A percentile compares a stretch with the other conserved stretches of the same genome.
These are phyloP conservation scores for Pulicaria dysenterica DNA, from an alignment of 129 eudicot genomes.

Conservation along the genomic window DNA sequence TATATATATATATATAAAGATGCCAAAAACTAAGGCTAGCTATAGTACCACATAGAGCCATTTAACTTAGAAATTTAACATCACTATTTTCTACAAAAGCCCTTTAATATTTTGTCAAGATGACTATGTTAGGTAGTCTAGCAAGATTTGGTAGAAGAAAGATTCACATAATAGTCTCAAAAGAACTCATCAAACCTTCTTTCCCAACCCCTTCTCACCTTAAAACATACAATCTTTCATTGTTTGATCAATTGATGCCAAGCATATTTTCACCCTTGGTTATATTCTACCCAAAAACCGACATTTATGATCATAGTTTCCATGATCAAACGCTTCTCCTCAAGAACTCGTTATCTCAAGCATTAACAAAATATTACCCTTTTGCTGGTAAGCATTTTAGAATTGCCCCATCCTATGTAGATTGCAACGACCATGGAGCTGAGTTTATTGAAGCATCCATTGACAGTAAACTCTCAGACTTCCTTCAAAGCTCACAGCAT, in stretches of 20 bases:
- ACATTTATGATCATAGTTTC: background rate
- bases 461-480: background rate
- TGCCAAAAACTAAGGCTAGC: too few species aligned
- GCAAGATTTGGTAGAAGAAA: background rate
- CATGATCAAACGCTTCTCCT: background rate
- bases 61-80: too few species aligned
- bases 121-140: background rate
- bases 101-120: background rate
- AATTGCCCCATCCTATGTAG: background rate
- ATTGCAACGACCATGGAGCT: slow-evolving; percentile 8
- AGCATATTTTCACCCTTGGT: background rate
- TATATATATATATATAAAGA: too few species aligned
- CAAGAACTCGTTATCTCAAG: background rate
- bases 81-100: too few species aligned
- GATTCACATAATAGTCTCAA: background rate
- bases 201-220: background rate
- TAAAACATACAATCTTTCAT: slow-evolving; percentile 1
- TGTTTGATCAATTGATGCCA: background rate
- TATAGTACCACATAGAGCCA: too few species aligned
- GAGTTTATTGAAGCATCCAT: background rate
- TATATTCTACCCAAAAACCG: background rate
- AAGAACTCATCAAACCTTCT: background rate
- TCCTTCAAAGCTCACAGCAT: background rate
- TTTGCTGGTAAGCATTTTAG: background rate
- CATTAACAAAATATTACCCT: background rate